Conservation (phyloP, 2,329 filamentous ascomycete genomes). For the Escovopsis weberi region DNA sequence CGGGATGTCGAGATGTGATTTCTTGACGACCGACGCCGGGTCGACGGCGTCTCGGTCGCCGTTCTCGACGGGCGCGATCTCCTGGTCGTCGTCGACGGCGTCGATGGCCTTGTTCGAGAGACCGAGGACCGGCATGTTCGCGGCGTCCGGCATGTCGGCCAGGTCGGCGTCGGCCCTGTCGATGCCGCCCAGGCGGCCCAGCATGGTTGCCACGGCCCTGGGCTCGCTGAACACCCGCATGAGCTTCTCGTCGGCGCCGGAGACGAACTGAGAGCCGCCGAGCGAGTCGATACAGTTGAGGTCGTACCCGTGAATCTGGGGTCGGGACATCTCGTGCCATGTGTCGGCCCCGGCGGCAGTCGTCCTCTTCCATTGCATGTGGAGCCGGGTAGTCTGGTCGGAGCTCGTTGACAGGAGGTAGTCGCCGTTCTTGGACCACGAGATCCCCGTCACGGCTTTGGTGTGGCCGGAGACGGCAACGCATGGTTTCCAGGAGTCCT, state of each 20-base stretch:
- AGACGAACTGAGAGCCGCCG: constrained; percentile 64
- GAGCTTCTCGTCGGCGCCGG: constrained; percentile 95
- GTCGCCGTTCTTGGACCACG: constrained; percentile 69
- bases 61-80: constrained; percentile 28
- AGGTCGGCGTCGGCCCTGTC: constrained; percentile 15
- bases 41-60: constrained; percentile 40
- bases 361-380: constrained; percentile 57
- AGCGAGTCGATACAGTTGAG: constrained; percentile 83
- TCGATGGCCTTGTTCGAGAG: constrained; percentile 90
- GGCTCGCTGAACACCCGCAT: constrained; percentile 89
- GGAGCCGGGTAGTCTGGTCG: constrained; percentile 85
- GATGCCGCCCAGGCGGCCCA: constrained; percentile 54
- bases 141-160: constrained; percentile 60
- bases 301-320: constrained; percentile 96
- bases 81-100: constrained; percentile 33
- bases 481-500: constrained; percentile 61
- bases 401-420: constrained; percentile 81
- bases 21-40: constrained; percentile 39
- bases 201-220: constrained; percentile 61
- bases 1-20: constrained; percentile 47
- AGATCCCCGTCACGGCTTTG: constrained; percentile 62
- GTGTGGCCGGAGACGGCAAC: constrained; percentile 76
- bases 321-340: constrained; percentile 92
- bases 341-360: constrained; percentile 25
- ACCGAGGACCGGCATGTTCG: constrained; percentile 87